Evolutionary conservation across 1,284 basidiomycete species (phyloP).

Genomic region (Phellopilus nigrolimitatus): DNA sequence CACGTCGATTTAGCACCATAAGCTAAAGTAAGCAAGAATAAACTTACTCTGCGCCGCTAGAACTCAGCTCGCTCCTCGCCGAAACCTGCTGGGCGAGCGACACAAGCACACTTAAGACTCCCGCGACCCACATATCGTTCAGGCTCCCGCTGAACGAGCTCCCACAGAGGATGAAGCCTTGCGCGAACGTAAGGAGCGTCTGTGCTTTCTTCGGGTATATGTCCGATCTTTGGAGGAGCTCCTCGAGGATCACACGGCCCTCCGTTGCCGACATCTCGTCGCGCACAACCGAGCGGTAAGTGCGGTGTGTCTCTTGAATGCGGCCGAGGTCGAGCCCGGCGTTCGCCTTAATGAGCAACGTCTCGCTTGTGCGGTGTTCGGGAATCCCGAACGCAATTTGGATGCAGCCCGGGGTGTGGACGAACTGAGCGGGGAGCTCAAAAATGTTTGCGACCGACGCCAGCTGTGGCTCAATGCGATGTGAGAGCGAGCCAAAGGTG

Average conservation of each 20-base stretch:
- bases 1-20: background rate
- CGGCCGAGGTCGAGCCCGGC: constrained; percentile 74
- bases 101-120: constrained; percentile 52
- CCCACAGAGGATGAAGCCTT: constrained; percentile 73
- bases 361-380: constrained; percentile 73
- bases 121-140: constrained; percentile 78
- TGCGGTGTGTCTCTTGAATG: constrained; percentile 69
- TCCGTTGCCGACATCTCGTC: constrained; percentile 77
- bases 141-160: constrained; percentile 83
- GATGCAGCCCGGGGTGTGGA: constrained; percentile 76
- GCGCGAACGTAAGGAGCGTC: constrained; percentile 46
- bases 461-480: constrained; percentile 66
- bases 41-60: constrained; percentile 83
- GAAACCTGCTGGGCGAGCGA: constrained; percentile 70
- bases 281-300: constrained; percentile 78
- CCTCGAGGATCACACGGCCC: constrained; percentile 50
- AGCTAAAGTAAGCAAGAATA: constrained; percentile 7
- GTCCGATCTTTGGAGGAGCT: constrained; percentile 47
- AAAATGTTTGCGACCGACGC: constrained; percentile 75
- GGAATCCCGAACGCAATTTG: constrained; percentile 80
- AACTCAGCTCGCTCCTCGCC: constrained; percentile 71
- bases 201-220: constrained; percentile 47
- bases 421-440: constrained; percentile 78
- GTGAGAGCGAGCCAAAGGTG: constrained; percentile 66
- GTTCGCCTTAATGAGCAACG: constrained; percentile 73